These are phyloP conservation scores for Umbelopsis ramanniana DNA, from an alignment of 192 early-diverging fungal genomes.

Conservation along the genomic window DNA sequence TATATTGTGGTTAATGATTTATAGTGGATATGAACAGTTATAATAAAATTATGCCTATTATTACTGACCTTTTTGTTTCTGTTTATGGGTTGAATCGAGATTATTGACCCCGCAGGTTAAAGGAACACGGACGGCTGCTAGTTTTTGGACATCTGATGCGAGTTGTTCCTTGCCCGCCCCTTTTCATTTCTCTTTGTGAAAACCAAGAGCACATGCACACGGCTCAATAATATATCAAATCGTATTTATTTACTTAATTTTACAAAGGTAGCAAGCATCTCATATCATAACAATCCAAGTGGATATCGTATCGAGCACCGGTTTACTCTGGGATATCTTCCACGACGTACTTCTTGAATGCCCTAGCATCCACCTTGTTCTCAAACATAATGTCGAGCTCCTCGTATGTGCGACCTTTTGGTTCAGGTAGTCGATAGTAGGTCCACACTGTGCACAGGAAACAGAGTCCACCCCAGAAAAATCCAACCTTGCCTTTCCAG, in stretches of 20 bases:
- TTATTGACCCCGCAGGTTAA: too few relatives aligned
- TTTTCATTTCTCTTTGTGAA: too few relatives aligned
- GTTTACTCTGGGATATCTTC: neutral
- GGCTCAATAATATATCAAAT: too few relatives aligned
- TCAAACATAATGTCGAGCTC: slow-evolving; percentile 18
- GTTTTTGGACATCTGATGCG: neutral
- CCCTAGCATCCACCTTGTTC: neutral
- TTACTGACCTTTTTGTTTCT: too few relatives aligned
- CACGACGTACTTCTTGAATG: neutral
- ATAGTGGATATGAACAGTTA: neutral
- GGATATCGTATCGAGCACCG: neutral
- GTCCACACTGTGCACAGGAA: neutral
- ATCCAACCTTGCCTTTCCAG: neutral
- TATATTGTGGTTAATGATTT: neutral
- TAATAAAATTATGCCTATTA: too few relatives aligned
- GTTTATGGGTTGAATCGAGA: too few relatives aligned
- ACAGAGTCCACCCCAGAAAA: slow-evolving; percentile 3
- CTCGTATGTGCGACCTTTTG: slow-evolving; percentile 10
- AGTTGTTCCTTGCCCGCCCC: too few relatives aligned
- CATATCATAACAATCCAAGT: neutral
- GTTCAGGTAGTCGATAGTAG: neutral
- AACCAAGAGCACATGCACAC: too few relatives aligned
- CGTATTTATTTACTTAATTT: too few relatives aligned
- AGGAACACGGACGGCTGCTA: too few relatives aligned
- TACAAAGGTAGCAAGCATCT: too few relatives aligned